Conservation (phyloP, 805 yeast species). For the Kluyveromyces lactis region DNA sequence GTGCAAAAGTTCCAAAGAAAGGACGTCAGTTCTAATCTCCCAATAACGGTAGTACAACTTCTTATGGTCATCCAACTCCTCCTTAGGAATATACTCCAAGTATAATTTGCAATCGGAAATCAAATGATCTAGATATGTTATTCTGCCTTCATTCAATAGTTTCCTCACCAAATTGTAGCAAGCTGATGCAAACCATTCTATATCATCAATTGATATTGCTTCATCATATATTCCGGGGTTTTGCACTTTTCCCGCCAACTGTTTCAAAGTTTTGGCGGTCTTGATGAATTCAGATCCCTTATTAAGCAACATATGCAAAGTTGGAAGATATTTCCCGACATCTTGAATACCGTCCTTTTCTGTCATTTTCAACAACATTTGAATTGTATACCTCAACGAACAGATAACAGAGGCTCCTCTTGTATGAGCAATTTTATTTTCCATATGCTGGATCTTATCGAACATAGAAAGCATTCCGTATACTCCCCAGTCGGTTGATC, state of each 20-base stretch:
- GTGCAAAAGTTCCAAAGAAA: too few species aligned
- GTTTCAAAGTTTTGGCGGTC: constrained; percentile 5
- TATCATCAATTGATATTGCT: constrained; percentile 26
- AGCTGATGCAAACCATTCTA: constrained; percentile 35
- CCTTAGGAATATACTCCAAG: constrained; percentile 13
- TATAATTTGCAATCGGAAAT: constrained; percentile 15
- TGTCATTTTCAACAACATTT: constrained; percentile 23
- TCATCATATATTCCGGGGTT: constrained; percentile 6
- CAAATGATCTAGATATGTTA: constrained; percentile 12
- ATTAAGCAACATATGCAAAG: constrained; percentile 5
- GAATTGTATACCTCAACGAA: constrained; percentile 26
- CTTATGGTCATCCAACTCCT: constrained; percentile 14
- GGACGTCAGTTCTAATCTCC: constrained; percentile 4
- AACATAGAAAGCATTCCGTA: constrained; percentile 22
- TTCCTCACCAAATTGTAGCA: constrained; percentile 27
- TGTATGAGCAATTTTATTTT: not conserved
- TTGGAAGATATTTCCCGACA: constrained; percentile 5
- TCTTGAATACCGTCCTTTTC: constrained; percentile 9
- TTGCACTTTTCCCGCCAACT: constrained; percentile 1
- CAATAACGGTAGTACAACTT: constrained; percentile 23
- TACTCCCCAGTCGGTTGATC: constrained; percentile 19
- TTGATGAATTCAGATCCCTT: constrained; percentile 8
- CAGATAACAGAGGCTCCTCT: constrained; percentile 14
- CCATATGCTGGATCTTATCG: constrained; percentile 15
- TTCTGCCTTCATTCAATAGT: constrained; percentile 14